These are phyloP conservation scores for Polyplosphaeria fusca DNA, from an alignment of 495 filamentous ascomycete species.

Conservation along the genomic window DNA sequence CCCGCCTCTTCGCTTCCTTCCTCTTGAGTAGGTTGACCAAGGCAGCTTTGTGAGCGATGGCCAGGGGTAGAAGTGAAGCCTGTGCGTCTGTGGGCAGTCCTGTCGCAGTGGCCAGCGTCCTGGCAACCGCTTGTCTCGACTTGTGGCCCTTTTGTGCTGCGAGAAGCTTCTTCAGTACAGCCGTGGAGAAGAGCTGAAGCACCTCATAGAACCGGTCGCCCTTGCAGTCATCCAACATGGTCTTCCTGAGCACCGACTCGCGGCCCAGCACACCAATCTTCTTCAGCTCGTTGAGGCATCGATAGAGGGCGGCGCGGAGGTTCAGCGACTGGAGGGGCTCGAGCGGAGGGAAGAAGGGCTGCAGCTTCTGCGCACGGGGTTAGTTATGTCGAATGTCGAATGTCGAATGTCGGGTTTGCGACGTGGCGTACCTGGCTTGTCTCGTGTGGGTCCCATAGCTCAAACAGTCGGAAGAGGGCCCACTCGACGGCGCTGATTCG, in stretches of 20 bases:
- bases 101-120: constrained; percentile 60
- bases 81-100: constrained; percentile 59
- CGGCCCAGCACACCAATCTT: constrained; percentile 77
- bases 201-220: constrained; percentile 61
- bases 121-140: constrained; percentile 46
- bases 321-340: constrained; percentile 86
- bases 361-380: constrained; percentile 62
- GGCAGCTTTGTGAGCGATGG: constrained; percentile 68
- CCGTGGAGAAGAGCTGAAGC: constrained; percentile 72
- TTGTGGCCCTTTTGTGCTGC: constrained; percentile 34
- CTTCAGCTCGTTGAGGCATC: constrained; percentile 73
- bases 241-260: constrained; percentile 75
- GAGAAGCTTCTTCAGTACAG: constrained; percentile 69
- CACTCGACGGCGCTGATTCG: constrained; percentile 79
- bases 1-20: constrained; percentile 53
- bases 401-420: too few relatives aligned
- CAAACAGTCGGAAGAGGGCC: constrained; percentile 76
- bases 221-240: constrained; percentile 83
- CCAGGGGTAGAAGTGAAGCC: constrained; percentile 59
- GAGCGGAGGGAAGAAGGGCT: constrained; percentile 82
- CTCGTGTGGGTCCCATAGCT: constrained; percentile 72
- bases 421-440: constrained; percentile 58
- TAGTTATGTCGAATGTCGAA: neutral
- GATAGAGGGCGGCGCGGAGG: constrained; percentile 78
- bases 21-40: constrained; percentile 51